Conservation (phyloP, 1,284 basidiomycete genomes). For the Ganoderma sinense region DNA sequence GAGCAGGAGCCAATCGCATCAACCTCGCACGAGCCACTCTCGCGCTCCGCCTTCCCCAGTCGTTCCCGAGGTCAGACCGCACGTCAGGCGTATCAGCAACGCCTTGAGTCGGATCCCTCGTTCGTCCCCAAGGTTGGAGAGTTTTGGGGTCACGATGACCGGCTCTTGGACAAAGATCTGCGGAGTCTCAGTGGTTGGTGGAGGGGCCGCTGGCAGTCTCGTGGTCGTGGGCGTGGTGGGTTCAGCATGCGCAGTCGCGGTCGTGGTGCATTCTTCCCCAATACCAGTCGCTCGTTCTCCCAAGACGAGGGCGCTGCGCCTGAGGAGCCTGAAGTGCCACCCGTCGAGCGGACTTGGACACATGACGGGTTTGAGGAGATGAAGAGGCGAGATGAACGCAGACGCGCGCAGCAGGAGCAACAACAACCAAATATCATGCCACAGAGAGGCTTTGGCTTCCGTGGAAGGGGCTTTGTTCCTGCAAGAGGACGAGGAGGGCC, state of each 20-base stretch:
- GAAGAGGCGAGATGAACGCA: constrained; percentile 73
- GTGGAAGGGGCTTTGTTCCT: constrained; percentile 47
- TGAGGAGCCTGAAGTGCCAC: constrained; percentile 49
- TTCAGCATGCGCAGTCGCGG: constrained; percentile 61
- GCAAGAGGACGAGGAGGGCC: constrained; percentile 51
- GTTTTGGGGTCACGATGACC: constrained; percentile 93
- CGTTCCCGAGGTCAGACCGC: constrained; percentile 63
- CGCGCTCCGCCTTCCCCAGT: constrained; percentile 21
- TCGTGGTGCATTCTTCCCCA: constrained; percentile 46
- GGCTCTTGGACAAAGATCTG: constrained; percentile 77
- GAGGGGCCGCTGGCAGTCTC: constrained; percentile 78
- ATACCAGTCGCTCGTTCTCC: constrained; percentile 23
- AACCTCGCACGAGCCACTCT: constrained; percentile 32
- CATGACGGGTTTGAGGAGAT: constrained; percentile 89
- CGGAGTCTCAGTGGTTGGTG: constrained; percentile 83
- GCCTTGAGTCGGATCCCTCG: constrained; percentile 82
- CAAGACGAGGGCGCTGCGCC: constrained; percentile 27
- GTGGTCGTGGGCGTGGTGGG: constrained; percentile 65
- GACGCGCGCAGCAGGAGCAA: constrained; percentile 40
- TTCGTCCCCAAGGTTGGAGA: constrained; percentile 87
- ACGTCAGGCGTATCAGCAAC: constrained; percentile 80
- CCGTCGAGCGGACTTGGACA: constrained; percentile 75
- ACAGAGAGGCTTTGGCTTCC: constrained; percentile 43
- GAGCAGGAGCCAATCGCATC: constrained; percentile 42
- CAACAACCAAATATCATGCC: constrained; percentile 39